Conservation (phyloP, 169 alveolate species). For the Eimeria falciformis region DNA sequence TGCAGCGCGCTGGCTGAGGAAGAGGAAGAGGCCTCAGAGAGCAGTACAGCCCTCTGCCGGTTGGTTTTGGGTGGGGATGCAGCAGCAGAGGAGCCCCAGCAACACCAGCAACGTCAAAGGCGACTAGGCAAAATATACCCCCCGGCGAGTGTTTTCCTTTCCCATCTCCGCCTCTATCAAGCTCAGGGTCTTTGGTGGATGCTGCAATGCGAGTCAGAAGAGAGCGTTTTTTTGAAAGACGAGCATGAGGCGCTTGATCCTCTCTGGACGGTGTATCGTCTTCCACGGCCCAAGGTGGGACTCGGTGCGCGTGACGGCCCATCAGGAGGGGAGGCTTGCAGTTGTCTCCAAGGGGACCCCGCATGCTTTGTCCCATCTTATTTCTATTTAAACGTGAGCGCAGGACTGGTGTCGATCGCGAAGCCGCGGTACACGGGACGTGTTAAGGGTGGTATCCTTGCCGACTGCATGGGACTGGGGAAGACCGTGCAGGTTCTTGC, state of each 20-base stretch:
- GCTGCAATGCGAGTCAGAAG: slow-evolving; percentile 69
- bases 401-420: slow-evolving; percentile 62
- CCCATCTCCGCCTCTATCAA: slow-evolving; percentile 80
- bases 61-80: slow-evolving; percentile 20
- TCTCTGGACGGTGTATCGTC: slow-evolving; percentile 35
- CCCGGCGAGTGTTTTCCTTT: slow-evolving; percentile 52
- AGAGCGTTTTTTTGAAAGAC: not conserved
- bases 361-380: not conserved
- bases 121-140: slow-evolving; percentile 46
- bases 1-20: not conserved
- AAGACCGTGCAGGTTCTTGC: slow-evolving; percentile 94
- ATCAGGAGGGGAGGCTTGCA: not conserved
- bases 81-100: not conserved
- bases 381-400: slow-evolving; percentile 52
- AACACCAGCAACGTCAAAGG: not conserved
- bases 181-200: slow-evolving; percentile 80
- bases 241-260: slow-evolving; percentile 54
- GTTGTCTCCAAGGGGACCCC: not conserved
- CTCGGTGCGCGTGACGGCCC: not conserved
- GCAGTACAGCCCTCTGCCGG: slow-evolving; percentile 44
- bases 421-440: slow-evolving; percentile 63
- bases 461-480: slow-evolving; percentile 99
- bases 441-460: slow-evolving; percentile 91
- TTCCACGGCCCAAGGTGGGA: not conserved
- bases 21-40: slow-evolving; percentile 54